Conservation (phyloP, 371 early-diverging fungal species). For the Massospora cicadina region DNA sequence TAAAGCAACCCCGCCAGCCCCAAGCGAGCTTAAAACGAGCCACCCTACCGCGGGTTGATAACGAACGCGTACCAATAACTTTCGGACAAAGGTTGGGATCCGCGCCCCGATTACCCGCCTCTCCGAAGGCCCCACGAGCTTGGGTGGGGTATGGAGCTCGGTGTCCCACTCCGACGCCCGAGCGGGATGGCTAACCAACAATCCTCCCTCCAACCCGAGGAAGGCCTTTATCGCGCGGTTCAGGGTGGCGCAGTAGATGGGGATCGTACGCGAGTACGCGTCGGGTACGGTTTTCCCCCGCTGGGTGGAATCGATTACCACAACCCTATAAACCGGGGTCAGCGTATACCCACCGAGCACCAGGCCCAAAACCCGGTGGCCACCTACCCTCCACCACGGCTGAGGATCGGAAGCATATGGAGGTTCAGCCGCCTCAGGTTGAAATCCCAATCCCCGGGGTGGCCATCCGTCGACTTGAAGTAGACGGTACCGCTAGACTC, state of each 20-base stretch:
- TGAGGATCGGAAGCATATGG: neutral
- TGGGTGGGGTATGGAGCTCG: neutral
- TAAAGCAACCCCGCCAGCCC: too few relatives aligned
- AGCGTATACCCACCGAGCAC: too few relatives aligned
- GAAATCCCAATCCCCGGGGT: constrained; percentile 6
- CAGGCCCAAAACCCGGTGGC: neutral
- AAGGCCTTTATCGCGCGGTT: neutral
- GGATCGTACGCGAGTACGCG: neutral
- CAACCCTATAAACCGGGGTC: neutral
- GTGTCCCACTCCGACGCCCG: neutral
- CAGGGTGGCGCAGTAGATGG: neutral
- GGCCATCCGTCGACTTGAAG: constrained; percentile 8
- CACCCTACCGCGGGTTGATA: too few relatives aligned
- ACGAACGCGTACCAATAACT: neutral
- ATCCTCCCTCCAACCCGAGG: neutral
- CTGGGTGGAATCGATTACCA: constrained; percentile 4
- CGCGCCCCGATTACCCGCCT: neutral
- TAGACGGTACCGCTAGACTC: neutral
- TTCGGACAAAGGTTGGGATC: neutral
- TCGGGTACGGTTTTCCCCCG: neutral
- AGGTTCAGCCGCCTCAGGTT: neutral
- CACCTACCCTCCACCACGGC: constrained; percentile 1
- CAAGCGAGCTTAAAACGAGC: too few relatives aligned
- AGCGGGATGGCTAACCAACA: neutral
- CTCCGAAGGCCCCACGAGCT: neutral